Base-by-base conservation (phyloP, 2,329 filamentous ascomycete genomes). In the Alternaria brassicicola region DNA sequence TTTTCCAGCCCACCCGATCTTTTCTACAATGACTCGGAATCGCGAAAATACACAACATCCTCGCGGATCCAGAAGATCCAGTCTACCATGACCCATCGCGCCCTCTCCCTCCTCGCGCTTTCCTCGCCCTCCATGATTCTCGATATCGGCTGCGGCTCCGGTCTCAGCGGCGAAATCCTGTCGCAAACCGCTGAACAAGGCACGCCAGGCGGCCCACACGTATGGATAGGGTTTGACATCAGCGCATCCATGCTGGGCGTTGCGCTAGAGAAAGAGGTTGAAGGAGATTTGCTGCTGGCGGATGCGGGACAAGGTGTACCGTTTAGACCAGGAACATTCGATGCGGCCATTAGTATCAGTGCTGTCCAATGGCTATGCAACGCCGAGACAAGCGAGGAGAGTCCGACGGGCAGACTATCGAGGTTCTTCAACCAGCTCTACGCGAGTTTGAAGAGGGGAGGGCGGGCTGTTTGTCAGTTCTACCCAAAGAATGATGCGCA, bases 361-460 rank as follows among this genome's bases (percentile, higher is more conserved):
- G 95, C 95, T 0, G 90, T 99, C n/a, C 95, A 99, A 78, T 99
- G 95, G 95, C 84, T 99, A 28, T 99, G 95, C 78, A 98, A 97
- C 77, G 95, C 94, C 38, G 95, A 98, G 77, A 91, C 86, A 59
- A 91, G 87, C 73, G 92, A 96, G 48, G 93, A 95, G 0, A 91
- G 86, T 1, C 90, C 93, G 1, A 86, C 90, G 26, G 92, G 90
- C 0, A 83, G 95, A 6, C 79, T 99, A 25, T 85, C 86, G 4
- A 84, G 94, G 42, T 99, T 99, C 75, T 99, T 99, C 78, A 92
- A 96, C 70, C 92, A 93, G 0, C 79, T 99, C 2, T 99, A 98
- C 78, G 90, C 92, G 0, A 88, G 88, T 59, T 80, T 99, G 62
- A 87, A 88, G 63, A 84, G 95, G 19, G 95, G 95, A 6, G 95